phyloP scores from a whole-genome alignment of 2,329 filamentous ascomycete genomes.

The Ramichloridium luteum region DNA sequence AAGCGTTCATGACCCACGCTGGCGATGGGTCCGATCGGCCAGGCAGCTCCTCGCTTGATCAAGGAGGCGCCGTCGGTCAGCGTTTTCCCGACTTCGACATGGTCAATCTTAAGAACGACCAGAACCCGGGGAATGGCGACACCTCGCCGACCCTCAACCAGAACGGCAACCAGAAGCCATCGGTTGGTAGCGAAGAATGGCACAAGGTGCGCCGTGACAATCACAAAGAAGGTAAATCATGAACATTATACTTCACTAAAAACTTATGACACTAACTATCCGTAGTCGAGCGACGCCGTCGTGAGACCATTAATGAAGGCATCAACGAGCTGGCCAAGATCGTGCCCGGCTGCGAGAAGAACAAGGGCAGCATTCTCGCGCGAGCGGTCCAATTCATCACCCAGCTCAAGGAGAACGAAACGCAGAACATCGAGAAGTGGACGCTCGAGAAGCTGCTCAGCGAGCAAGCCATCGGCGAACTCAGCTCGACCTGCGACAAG shows the following conservation, averaged over 20 bases:
- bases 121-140: slow-evolving; percentile 9
- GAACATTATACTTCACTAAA: not conserved
- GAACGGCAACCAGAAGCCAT: slow-evolving; percentile 48
- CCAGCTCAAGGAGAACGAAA: slow-evolving; percentile 86
- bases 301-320: slow-evolving; percentile 97
- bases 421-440: slow-evolving; percentile 90
- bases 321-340: slow-evolving; percentile 98
- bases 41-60: slow-evolving; percentile 12
- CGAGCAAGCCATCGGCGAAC: slow-evolving; percentile 77
- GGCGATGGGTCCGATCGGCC: slow-evolving; percentile 12
- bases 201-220: slow-evolving; percentile 95
- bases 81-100: slow-evolving; percentile 16
- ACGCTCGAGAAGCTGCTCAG: slow-evolving; percentile 81
- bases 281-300: slow-evolving; percentile 86
- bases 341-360: slow-evolving; percentile 95
- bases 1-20: slow-evolving; percentile 30
- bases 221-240: slow-evolving; percentile 86
- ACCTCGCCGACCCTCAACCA: slow-evolving; percentile 9
- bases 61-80: slow-evolving; percentile 8
- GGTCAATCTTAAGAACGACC: slow-evolving; percentile 2
- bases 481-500: slow-evolving; percentile 78
- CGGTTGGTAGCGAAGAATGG: slow-evolving; percentile 95
- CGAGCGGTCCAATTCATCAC: slow-evolving; percentile 89
- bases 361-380: slow-evolving; percentile 92
- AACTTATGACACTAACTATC: not conserved